Evolutionary conservation across 768 basidiomycete genomes (phyloP), one percentile per base, ranked within the genome.

Genomic region (Amyloporia xantha): DNA sequence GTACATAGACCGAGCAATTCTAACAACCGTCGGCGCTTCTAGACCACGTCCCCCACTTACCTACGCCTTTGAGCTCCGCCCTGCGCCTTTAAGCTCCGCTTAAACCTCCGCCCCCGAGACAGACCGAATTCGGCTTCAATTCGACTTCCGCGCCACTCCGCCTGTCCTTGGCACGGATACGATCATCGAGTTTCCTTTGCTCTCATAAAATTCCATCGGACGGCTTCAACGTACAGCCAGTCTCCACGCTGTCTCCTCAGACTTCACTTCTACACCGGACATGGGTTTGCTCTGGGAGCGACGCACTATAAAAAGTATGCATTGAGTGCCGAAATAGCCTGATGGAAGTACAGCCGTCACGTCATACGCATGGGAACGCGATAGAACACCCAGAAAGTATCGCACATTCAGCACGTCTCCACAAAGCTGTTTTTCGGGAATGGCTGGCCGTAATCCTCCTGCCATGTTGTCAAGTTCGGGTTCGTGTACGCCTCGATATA

Each of bases 401-500:
- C 38, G n/a, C 36, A 3, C n/a, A 7, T 15, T 33, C 54, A 74
- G 54, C 76, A 77, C 30, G 48, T 68, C 54, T 27, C 64, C 66
- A n/a, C 71, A 60, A 55, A 78, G 67, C 13, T 46, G 60, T 76
- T 82, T 62, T 74, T 78, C 3, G 79, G 81, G 58, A 75, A 68
- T 7, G 68, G 48, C 51, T 77, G 74, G 3, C 59, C 54, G 49
- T 63, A 77, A 48, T 76, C 76, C 21, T 68, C 66, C 38, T 13
- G 60, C 77, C 74, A 74, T 11, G 71, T 75, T 38, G 73, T 74
- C 25, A 71, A 57, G 61, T 81, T 80, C 7, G 83, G 68, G 57
- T 91, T 84, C 11, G 73, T 77, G 60, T 91, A 91, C 2, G 85
- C 83, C 49, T 83, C 79, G 17, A 73, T 64, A 59, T 86, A 79